Conservation (phyloP, 495 filamentous ascomycete species). For the Cercophora sp. region DNA sequence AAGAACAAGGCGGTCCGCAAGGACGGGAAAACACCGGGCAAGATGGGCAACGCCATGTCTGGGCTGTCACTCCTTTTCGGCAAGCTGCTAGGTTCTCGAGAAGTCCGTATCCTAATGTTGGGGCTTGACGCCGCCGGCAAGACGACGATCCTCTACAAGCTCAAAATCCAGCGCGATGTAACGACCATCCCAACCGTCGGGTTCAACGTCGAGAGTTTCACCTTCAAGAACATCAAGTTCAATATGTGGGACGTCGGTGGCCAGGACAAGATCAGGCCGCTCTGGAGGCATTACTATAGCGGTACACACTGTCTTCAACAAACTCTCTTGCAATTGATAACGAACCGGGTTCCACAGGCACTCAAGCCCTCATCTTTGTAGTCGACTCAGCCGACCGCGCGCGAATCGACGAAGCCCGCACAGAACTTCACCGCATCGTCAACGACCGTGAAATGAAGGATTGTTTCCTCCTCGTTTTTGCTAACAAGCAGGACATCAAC, state of each 20-base stretch:
- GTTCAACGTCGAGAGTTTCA: conserved; percentile 99
- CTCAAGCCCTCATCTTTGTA: conserved; percentile 96
- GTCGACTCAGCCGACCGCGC: conserved; percentile 86
- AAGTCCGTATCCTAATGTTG: conserved; percentile 97
- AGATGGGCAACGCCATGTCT: conserved; percentile 26
- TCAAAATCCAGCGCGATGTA: conserved; percentile 96
- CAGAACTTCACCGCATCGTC: conserved; percentile 91
- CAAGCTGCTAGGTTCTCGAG: conserved; percentile 98
- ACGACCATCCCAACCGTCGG: conserved; percentile 99
- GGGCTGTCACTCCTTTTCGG: conserved; percentile 46
- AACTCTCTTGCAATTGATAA: not conserved
- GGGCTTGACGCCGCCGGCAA: conserved; percentile 97
- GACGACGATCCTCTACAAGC: conserved; percentile 99
- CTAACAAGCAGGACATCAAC: conserved; percentile 93
- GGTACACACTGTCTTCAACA: conserved; percentile 47
- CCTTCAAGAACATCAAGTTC: conserved; percentile 99
- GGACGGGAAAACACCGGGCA: conserved; percentile 5
- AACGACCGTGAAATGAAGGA: conserved; percentile 98
- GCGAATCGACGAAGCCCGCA: conserved; percentile 83
- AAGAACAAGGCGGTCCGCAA: conserved; percentile 1
- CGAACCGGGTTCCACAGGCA: conserved; percentile 49
- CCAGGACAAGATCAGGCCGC: conserved; percentile 96
- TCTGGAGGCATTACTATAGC: conserved; percentile 98
- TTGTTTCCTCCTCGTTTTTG: conserved; percentile 87
- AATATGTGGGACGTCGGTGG: conserved; percentile 99